Evolutionary conservation across 2,329 filamentous ascomycete genomes (phyloP), one percentile per base, ranked within the genome.

Genomic region (Trichoderma sp.): DNA sequence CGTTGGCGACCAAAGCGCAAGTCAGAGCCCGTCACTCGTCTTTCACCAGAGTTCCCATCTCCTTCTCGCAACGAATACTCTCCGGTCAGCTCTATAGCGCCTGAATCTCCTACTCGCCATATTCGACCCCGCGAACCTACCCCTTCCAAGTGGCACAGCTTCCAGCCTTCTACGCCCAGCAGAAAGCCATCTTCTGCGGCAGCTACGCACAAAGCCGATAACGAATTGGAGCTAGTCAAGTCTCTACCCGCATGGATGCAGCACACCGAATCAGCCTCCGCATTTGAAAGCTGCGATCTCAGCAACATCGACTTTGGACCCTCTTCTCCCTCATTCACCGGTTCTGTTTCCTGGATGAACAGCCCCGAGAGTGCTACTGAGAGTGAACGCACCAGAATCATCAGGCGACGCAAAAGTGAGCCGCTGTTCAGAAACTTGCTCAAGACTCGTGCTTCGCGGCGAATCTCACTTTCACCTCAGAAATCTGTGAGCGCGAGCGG

Each of bases 351-450:
- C 26, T 78, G 76, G 76, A 70, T 79, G 46, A 74, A 74, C 28
- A 37, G 52, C 13, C 71, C 73, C 13, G 59, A 69, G 24, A 67
- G 74, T n/a, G 65, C 69, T 1, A 72, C 66, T 1, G 72, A 75
- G 46, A 70, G 73, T 28, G 70, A 71, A 24, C 72, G 74, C n/a
- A 73, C 73, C 26, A 70, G 70, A 65, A 72, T 71, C 30, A 61
- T 73, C 26, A 76, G 73, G 14, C 77, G 78, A n/a, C 73, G 79
- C 39, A 76, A 73, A 37, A 80, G 79, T 55, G 79, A 80, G 68
- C 79, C 79, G 28, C 72, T 79, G 26, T 58, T 77, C n/a, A 76
- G 75, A 39, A 65, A 74, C 72, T 60, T 71, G 66, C 51, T 66
- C 74, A 61, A 68, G 68, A 5, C 73, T 71, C 60, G 69, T 58